These are phyloP conservation scores for Tulasnella sp. DNA, from an alignment of 768 basidiomycete genomes.

Conservation along the genomic window DNA sequence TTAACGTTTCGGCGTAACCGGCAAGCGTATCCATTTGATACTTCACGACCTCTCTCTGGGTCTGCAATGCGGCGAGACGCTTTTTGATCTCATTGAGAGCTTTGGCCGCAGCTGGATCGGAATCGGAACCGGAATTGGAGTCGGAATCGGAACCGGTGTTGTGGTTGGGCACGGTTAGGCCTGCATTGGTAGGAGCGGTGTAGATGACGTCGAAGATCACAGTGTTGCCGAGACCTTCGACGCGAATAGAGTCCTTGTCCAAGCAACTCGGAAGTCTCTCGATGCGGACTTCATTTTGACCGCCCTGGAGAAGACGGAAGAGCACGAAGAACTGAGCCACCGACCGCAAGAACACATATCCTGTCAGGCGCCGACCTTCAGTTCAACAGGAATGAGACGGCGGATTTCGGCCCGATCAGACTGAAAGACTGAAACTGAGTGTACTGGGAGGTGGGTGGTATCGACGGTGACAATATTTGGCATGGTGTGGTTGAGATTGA, in stretches of 20 bases:
- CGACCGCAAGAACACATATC: too few relatives aligned
- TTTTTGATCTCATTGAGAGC: neutral
- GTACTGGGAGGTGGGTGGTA: conserved; percentile 6
- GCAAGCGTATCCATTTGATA: neutral
- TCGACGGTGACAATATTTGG: conserved; percentile 15
- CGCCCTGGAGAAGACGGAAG: neutral
- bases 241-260: conserved; percentile 17
- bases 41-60: neutral
- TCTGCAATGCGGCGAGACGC: neutral
- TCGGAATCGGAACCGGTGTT: neutral
- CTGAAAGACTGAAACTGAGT: conserved; percentile 14
- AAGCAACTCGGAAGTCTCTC: conserved; percentile 11
- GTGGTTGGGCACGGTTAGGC: neutral
- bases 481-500: conserved; percentile 20
- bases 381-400: conserved; percentile 4
- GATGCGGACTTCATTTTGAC: conserved; percentile 16
- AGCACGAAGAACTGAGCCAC: neutral
- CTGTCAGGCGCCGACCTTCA: conserved; percentile 2
- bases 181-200: neutral
- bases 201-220: conserved; percentile 19
- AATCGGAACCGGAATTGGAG: neutral
- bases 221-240: conserved; percentile 18
- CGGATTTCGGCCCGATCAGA: conserved; percentile 14
- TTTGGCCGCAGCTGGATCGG: too few relatives aligned
- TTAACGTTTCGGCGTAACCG: conserved; percentile 21